A percentile compares a stretch with the other conserved stretches of the same genome.
Conservation (phyloP, 768 basidiomycete genomes). For the Phlebiopsis flavidoalba region DNA sequence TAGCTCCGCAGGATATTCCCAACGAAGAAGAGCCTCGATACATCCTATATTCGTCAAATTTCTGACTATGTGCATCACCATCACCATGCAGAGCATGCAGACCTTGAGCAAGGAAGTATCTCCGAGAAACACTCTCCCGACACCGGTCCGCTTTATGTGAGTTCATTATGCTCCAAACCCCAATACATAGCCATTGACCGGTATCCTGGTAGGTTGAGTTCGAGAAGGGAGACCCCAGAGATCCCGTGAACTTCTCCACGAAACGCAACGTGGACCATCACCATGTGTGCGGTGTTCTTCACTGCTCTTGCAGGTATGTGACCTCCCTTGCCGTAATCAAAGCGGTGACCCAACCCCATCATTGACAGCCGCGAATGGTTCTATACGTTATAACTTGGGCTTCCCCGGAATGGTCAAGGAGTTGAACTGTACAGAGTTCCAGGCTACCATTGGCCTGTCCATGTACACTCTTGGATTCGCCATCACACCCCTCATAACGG, state of each 20-base stretch:
- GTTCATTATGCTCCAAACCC: neutral
- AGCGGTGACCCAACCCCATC: neutral
- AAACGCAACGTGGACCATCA: conserved; percentile 35
- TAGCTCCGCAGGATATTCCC: conserved; percentile 28
- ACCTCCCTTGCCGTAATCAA: neutral
- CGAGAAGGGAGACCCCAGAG: conserved; percentile 25
- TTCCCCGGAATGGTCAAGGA: conserved; percentile 48
- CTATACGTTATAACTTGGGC: conserved; percentile 50
- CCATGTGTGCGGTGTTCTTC: conserved; percentile 40
- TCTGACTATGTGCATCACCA: conserved; percentile 25
- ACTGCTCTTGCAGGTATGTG: conserved; percentile 43
- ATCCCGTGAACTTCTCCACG: conserved; percentile 28
- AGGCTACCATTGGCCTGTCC: conserved; percentile 31
- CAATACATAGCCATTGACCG: neutral
- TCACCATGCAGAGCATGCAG: conserved; percentile 13
- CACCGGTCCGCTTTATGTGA: conserved; percentile 19
- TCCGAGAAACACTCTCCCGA: conserved; percentile 9
- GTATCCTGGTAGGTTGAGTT: conserved; percentile 27
- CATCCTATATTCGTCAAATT: conserved; percentile 27
- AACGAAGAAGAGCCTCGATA: conserved; percentile 28
- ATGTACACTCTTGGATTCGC: conserved; percentile 59
- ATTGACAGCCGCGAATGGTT: conserved; percentile 41
- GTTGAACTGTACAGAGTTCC: conserved; percentile 27
- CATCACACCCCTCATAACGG: conserved; percentile 57
- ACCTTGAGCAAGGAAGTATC: neutral